Conservation (phyloP, 2,329 filamentous ascomycete species). For the Cytospora chrysosperma region DNA sequence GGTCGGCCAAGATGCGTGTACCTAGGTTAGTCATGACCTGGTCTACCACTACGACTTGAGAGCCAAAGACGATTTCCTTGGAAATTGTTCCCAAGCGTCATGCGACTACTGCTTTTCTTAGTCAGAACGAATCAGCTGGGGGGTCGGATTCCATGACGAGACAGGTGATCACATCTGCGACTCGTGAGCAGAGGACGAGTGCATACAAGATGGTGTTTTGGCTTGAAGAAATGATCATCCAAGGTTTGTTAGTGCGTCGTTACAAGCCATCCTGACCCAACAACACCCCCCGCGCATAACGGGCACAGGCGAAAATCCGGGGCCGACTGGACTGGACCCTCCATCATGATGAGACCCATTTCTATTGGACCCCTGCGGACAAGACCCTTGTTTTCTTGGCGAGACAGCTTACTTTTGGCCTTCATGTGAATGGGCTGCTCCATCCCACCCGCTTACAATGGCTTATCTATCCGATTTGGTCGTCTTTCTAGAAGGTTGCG, state of each 20-base stretch:
- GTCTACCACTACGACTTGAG: conserved; percentile 19
- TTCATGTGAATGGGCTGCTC: not conserved
- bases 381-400: not conserved
- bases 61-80: not conserved
- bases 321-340: not conserved
- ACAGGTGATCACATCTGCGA: conserved; percentile 1
- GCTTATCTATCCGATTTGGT: conserved; percentile 20
- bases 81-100: not conserved
- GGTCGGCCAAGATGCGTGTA: too few relatives aligned
- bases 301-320: not conserved
- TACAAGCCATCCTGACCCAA: not conserved
- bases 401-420: not conserved
- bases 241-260: not conserved
- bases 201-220: conserved; percentile 6
- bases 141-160: conserved; percentile 9
- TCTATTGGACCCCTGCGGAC: not conserved
- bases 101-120: not conserved
- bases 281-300: not conserved
- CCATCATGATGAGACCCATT: not conserved
- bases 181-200: conserved; percentile 12
- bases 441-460: not conserved
- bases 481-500: conserved; percentile 15
- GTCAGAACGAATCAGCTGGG: conserved; percentile 19
- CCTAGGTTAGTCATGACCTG: too few relatives aligned
- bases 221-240: conserved; percentile 13